Conservation (phyloP, 2,329 filamentous ascomycete genomes). For the Claviceps sp. region DNA sequence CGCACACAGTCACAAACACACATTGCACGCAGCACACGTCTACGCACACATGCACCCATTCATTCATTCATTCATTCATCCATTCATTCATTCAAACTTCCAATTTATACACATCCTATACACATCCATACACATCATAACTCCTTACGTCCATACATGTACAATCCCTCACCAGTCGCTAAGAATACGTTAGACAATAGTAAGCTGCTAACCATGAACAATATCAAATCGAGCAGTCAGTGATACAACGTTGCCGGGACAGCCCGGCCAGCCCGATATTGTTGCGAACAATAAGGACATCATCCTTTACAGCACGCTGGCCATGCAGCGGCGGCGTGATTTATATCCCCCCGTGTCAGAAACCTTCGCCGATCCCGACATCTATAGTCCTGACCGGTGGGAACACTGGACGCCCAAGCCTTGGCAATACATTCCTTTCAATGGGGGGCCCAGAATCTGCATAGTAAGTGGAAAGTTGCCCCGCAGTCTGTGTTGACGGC, state of each 20-base stretch:
- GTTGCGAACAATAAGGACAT: constrained; percentile 49
- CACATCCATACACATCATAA: too few species aligned
- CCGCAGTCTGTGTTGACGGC: neutral
- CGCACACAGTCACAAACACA: too few species aligned
- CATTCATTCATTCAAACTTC: constrained; percentile 17
- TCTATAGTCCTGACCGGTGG: constrained; percentile 59
- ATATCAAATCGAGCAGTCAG: constrained; percentile 41
- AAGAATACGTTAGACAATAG: neutral
- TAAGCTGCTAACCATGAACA: constrained; percentile 36
- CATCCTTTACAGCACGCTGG: constrained; percentile 53
- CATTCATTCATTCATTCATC: constrained; percentile 28
- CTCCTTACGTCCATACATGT: too few species aligned
- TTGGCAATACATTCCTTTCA: constrained; percentile 65
- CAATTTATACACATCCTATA: constrained; percentile 23
- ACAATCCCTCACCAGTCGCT: too few species aligned
- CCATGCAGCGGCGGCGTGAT: constrained; percentile 59
- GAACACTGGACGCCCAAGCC: constrained; percentile 46
- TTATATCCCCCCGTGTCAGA: constrained; percentile 41
- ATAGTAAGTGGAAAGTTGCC: constrained; percentile 22
- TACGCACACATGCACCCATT: constrained; percentile 25
- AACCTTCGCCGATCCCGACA: constrained; percentile 33
- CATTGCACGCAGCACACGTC: too few species aligned
- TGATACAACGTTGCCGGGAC: constrained; percentile 61
- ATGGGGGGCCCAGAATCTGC: constrained; percentile 60
- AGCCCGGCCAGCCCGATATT: constrained; percentile 48